Percentiles rank a stretch among this genome's conserved stretches.
Evolutionary conservation across 805 yeast genomes (phyloP).

Genomic region (Saturnispora quitensis): DNA sequence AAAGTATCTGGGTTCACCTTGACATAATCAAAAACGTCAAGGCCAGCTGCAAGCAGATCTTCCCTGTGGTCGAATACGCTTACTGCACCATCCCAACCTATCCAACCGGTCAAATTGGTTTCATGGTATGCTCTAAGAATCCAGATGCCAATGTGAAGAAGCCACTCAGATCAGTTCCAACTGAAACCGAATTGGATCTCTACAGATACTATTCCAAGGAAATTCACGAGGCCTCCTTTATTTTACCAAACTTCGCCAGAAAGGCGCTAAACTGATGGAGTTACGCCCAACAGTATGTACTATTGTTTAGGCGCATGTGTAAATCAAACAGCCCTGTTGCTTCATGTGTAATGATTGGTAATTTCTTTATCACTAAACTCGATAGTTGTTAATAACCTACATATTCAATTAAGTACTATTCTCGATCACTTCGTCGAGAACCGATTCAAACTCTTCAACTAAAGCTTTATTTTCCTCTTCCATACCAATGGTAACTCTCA

Average conservation of each 20-base stretch:
- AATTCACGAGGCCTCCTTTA: conserved; percentile 83
- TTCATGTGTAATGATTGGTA: not conserved
- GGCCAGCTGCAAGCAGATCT: conserved; percentile 70
- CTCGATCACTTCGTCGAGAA: conserved; percentile 13
- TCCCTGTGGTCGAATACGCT: conserved; percentile 88
- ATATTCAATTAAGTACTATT: not conserved
- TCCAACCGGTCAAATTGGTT: conserved; percentile 97
- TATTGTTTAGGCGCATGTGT: too few relatives aligned
- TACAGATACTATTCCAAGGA: conserved; percentile 76
- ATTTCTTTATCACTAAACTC: too few relatives aligned
- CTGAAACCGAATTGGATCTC: conserved; percentile 51
- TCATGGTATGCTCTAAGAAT: conserved; percentile 90
- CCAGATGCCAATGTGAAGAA: conserved; percentile 48
- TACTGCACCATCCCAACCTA: conserved; percentile 93
- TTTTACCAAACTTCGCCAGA: conserved; percentile 87
- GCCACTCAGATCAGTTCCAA: conserved; percentile 60
- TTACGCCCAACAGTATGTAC: too few relatives aligned
- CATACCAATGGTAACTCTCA: conserved; percentile 86
- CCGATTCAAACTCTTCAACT: conserved; percentile 28
- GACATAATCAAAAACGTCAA: conserved; percentile 74
- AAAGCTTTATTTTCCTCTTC: conserved; percentile 57
- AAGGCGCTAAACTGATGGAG: conserved; percentile 20
- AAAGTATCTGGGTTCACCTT: conserved; percentile 88
- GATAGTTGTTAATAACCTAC: not conserved
- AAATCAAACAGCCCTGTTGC: too few relatives aligned